phyloP scores from a whole-genome alignment of 257 asterid genomes.

The Gynochthodes officinalis region DNA sequence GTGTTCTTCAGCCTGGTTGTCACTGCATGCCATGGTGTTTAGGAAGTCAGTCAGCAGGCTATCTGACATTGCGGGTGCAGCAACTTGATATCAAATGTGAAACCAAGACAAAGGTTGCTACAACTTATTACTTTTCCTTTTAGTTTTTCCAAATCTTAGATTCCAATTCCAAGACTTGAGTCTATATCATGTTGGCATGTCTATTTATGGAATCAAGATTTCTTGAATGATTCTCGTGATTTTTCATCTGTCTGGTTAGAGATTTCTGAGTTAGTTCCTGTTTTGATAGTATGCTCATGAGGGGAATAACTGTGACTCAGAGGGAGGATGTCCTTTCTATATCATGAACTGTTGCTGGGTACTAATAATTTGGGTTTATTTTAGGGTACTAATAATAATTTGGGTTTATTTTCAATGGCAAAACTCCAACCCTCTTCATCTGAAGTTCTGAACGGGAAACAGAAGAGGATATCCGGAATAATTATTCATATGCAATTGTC shows the following conservation, averaged over 20 bases:
- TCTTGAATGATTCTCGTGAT: not conserved
- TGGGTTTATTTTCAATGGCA: not conserved
- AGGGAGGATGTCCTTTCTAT: not conserved
- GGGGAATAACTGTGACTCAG: not conserved
- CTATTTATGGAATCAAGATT: not conserved
- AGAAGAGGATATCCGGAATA: not conserved
- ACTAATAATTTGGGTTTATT: not conserved
- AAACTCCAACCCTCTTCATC: not conserved
- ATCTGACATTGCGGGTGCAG: slow-evolving; percentile 26
- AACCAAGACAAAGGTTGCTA: slow-evolving; percentile 31
- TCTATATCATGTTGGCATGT: not conserved
- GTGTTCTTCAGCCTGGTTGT: slow-evolving; percentile 26
- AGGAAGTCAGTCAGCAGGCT: slow-evolving; percentile 28
- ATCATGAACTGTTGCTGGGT: not conserved
- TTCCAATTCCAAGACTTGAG: too few relatives aligned
- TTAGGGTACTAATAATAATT: not conserved
- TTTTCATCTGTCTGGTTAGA: not conserved
- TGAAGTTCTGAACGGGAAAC: not conserved
- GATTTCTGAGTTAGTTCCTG: not conserved
- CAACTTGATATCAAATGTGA: slow-evolving; percentile 30
- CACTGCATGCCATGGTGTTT: slow-evolving; percentile 36
- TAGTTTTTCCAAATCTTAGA: not conserved
- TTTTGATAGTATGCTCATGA: not conserved
- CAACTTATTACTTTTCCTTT: not conserved
- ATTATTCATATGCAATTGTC: not conserved